Evolutionary conservation across 2,329 filamentous ascomycete species (phyloP).

Genomic region (Colletotrichum sp.): DNA sequence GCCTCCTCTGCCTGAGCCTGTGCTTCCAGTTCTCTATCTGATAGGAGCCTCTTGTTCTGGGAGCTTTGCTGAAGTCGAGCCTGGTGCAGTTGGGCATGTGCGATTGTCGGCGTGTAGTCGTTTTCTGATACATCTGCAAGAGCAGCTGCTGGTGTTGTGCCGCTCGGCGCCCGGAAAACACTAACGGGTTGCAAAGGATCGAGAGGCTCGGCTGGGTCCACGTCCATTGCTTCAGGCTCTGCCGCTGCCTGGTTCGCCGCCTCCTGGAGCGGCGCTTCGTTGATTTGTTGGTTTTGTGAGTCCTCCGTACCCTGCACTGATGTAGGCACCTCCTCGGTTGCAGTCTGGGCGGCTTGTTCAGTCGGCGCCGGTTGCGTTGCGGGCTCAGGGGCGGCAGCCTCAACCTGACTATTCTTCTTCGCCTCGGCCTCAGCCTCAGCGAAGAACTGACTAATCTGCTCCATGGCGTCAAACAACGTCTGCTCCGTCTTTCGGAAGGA

Average conservation of each 20-base stretch:
- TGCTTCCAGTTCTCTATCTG: conserved; percentile 80
- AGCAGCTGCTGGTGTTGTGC: conserved; percentile 78
- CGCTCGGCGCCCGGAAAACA: conserved; percentile 80
- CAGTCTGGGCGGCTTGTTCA: conserved; percentile 8
- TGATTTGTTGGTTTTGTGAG: background rate
- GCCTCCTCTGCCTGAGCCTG: conserved; percentile 70
- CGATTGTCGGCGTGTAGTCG: conserved; percentile 79
- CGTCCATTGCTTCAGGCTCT: conserved; percentile 30
- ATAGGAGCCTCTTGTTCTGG: conserved; percentile 79
- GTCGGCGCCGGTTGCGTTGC: conserved; percentile 18
- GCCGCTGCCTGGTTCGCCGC: background rate
- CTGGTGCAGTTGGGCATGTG: conserved; percentile 79
- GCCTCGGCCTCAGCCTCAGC: conserved; percentile 47
- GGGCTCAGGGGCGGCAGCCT: background rate
- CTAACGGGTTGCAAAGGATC: conserved; percentile 60
- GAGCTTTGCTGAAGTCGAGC: conserved; percentile 64
- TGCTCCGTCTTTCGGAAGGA: conserved; percentile 77
- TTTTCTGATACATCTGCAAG: conserved; percentile 69
- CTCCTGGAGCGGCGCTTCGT: background rate
- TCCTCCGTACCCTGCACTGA: background rate
- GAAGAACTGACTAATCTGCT: conserved; percentile 80
- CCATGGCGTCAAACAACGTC: conserved; percentile 86
- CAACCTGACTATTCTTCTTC: conserved; percentile 21
- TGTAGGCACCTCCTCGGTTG: background rate
- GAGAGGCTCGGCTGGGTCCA: conserved; percentile 24